phyloP scores from a whole-genome alignment of 2,329 filamentous ascomycete species.

The Ceratocystis albifundus region DNA sequence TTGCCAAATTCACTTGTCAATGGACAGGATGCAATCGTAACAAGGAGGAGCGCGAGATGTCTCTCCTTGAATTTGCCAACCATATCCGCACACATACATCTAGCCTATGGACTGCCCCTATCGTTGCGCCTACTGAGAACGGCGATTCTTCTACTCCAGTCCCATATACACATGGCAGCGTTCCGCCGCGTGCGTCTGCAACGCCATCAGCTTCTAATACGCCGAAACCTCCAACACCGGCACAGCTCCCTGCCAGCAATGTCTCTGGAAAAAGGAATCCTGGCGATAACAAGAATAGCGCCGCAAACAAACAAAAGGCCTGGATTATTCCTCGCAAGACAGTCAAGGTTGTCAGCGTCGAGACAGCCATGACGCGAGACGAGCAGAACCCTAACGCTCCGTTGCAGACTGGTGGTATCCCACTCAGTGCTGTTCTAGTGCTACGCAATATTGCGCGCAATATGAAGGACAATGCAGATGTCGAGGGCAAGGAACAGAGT shows the following conservation, averaged over 20 bases:
- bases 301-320: constrained; percentile 26
- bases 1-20: constrained; percentile 46
- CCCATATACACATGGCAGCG: background rate
- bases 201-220: constrained; percentile 7
- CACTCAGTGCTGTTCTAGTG: constrained; percentile 65
- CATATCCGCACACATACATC: constrained; percentile 61
- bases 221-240: constrained; percentile 14
- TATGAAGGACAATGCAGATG: constrained; percentile 38
- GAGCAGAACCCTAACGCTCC: constrained; percentile 47
- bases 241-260: constrained; percentile 14
- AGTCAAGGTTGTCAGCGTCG: constrained; percentile 43
- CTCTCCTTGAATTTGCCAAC: constrained; percentile 42
- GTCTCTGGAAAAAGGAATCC: background rate
- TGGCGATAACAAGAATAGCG: background rate
- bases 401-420: constrained; percentile 60
- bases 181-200: background rate
- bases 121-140: background rate
- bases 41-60: constrained; percentile 34
- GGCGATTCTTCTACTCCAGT: background rate
- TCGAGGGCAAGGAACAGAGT: constrained; percentile 36
- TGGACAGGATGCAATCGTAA: constrained; percentile 58
- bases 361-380: constrained; percentile 45
- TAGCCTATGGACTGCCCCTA: constrained; percentile 24
- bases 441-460: constrained; percentile 67
- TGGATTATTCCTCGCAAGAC: constrained; percentile 47